Evolutionary conservation across 495 filamentous ascomycete species (phyloP), one percentile per base, ranked within the genome.

Genomic region (Umbilicaria muhlenbergii): DNA sequence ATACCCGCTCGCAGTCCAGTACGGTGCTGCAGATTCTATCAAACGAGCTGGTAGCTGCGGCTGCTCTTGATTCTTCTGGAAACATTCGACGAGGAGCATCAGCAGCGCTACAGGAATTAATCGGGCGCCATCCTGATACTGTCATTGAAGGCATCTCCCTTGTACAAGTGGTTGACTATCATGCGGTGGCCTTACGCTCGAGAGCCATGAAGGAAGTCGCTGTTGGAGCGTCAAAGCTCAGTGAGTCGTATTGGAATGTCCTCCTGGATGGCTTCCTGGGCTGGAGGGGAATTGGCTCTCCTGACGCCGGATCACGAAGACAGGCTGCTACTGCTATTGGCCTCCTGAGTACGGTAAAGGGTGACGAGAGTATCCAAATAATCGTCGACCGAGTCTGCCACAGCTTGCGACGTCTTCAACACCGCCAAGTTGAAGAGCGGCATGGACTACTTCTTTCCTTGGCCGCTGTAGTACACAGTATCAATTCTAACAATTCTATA

Each of bases 41-140:
- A 5, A 76, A 77, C 0, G 77, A 91, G 50, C 68, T 99, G 10
- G 70, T 93, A 1, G 73, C 79, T 24, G 75, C 85, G 2, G 87
- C 87, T 5, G 91, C 81, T 50, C 67, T 95, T 11, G 91, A 99
- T 58, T 79, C 89, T 1, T 74, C 82, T 15, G 88, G 92, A 8
- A 99, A 96, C 46, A 92, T 96, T 48, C 72, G 91, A 34, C 73
- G 91, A 39, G 92, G 87, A 2, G 78, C 87, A 17, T 95, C 89
- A 15, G 91, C 91, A 38, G 91, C 91, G 13, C 60, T 99, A 32
- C 91, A 99, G 55, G 91, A 99, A 58, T 67, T 96, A 14, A 81
- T 95, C 43, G 91, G 91, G 5, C 75, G 91, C 12, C 89, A 99
- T 58, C 87, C 91, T 4, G 78, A 93, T 46, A 84, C 70, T 0